Evolutionary conservation across 2,329 filamentous ascomycete species (phyloP), one percentile per base, ranked within the genome.

Genomic region (Cladosporium sp.): DNA sequence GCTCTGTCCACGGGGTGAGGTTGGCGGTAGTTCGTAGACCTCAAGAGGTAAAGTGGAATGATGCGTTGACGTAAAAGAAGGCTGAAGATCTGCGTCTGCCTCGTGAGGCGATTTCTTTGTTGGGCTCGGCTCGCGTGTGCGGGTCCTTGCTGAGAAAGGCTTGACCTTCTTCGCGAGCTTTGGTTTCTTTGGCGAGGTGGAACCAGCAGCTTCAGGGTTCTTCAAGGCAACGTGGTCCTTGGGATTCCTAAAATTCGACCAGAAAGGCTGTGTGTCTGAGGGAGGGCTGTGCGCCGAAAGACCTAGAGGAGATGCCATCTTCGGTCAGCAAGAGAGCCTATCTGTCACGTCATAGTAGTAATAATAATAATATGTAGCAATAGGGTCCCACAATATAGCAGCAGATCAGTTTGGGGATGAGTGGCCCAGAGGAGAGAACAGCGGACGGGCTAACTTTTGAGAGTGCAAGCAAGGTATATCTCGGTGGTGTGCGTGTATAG

Each of bases 291-390:
- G 39, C 47, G 49, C 55, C 40, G 49, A 25, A 42, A 58, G 56
- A 60, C 60, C 65, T 66, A 64, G 43, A 50, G 60, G 60, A 50
- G 61, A 50, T 30, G 63, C 58, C 63, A 65, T 65, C 45, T 60
- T 58, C 39, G 56, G 61, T 62, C 58, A 63, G 57, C 57, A 49
- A 30, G 45, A 54, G 47, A 19, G 54, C 54, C 54, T 56, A 56
- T 56, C 54, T 56, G 54, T 56, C 55, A 51, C 38, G 47, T 51
- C 55, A 51, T 51, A 25, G 47, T 37, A 51, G 45, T 50, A 51
- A 51, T 58, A 51, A 52, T 58, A 52, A 37, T 56, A 47, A 43
- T 39, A 20, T 37, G 17, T 58, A 58, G 55, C 55, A 45, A 58
- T 58, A 56, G 43, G 42, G 54, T 30, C 42, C 54, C 54, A 40